Evolutionary conservation across 2,329 filamentous ascomycete genomes (phyloP).

Genomic region (Pseudogymnoascus sp.): DNA sequence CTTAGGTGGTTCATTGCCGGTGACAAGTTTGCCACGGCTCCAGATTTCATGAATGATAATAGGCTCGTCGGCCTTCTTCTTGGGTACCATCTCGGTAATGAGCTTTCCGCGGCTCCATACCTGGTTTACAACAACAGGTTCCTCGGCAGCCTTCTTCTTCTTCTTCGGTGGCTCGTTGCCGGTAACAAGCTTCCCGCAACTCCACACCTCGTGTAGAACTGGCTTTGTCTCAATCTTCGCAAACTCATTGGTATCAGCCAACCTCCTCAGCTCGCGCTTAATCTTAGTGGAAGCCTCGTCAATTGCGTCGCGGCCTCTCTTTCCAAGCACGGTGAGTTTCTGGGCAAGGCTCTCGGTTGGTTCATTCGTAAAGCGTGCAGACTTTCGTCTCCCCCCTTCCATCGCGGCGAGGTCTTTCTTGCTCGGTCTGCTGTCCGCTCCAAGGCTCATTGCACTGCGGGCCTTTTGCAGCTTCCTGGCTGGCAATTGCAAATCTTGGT

Average conservation of each 20-base stretch:
- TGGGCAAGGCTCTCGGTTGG: conserved; percentile 38
- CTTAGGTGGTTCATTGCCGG: conserved; percentile 17
- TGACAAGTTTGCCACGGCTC: conserved; percentile 13
- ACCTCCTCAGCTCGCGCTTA: conserved; percentile 49
- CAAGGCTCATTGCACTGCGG: conserved; percentile 22
- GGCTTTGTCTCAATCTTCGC: conserved; percentile 50
- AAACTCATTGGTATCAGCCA: conserved; percentile 58
- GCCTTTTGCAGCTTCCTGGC: conserved; percentile 33
- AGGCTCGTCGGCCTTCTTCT: conserved; percentile 23
- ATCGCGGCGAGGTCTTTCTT: conserved; percentile 21
- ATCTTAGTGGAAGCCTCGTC: conserved; percentile 42
- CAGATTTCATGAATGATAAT: background rate
- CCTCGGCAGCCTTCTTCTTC: conserved; percentile 27
- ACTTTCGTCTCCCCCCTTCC: conserved; percentile 30
- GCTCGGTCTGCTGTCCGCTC: conserved; percentile 19
- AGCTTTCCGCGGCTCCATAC: conserved; percentile 61
- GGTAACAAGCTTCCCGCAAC: conserved; percentile 12
- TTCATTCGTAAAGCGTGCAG: conserved; percentile 37
- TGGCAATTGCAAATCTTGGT: conserved; percentile 39
- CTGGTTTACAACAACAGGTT: conserved; percentile 41
- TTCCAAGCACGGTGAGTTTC: conserved; percentile 49
- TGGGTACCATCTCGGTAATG: conserved; percentile 35
- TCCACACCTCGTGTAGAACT: conserved; percentile 2
- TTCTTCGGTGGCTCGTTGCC: conserved; percentile 19
- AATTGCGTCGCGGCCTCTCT: conserved; percentile 49